phyloP scores from a whole-genome alignment of 2,329 filamentous ascomycete species.

The Salinomyces thailandicus region DNA sequence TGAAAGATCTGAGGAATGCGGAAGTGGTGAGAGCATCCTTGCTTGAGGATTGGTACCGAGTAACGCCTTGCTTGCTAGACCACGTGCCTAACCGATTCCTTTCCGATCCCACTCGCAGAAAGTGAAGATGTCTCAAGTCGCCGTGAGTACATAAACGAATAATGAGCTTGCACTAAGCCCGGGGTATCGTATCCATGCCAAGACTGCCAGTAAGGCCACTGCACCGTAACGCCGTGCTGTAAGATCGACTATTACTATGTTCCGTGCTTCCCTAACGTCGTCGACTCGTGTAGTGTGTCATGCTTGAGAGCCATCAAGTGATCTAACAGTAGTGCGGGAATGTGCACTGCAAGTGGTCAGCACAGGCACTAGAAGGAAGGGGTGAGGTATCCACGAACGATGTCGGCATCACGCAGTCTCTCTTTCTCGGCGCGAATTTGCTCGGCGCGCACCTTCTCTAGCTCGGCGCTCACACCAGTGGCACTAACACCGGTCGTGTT shows the following conservation, averaged over 20 bases:
- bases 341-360: background rate
- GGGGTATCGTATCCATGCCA: background rate
- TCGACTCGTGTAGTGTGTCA: no score
- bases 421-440: no score
- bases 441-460: constrained; percentile 20
- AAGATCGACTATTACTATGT: no score
- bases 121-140: no score
- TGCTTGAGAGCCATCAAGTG: no score
- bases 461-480: constrained; percentile 9
- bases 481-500: constrained; percentile 3
- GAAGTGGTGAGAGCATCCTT: background rate
- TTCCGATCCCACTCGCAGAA: background rate
- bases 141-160: no score
- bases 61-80: constrained; percentile 4
- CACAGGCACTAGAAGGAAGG: background rate
- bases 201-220: background rate
- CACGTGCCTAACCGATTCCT: background rate
- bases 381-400: constrained; percentile 12
- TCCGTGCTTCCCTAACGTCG: no score
- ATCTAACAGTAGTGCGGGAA: no score
- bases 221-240: background rate
- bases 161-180: background rate
- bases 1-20: constrained; percentile 3
- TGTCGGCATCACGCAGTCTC: constrained; percentile 19
- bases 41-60: background rate